phyloP scores from a whole-genome alignment of 441 rosid species.

The Eutrema salsugineum region DNA sequence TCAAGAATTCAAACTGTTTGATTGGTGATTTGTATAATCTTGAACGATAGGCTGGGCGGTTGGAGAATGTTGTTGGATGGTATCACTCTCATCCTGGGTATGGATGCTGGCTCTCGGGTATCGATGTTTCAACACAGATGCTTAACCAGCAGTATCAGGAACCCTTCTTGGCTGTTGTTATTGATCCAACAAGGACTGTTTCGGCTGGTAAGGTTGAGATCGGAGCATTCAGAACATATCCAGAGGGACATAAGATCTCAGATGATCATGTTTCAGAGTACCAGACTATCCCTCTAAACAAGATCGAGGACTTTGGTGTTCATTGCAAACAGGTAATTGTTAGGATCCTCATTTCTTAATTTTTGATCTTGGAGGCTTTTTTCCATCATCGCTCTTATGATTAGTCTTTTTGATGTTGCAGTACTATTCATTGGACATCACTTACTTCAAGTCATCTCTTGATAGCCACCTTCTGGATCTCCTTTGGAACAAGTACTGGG shows the following conservation, averaged over 20 bases:
- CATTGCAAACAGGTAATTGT: slow-evolving; percentile 93
- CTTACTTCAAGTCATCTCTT: slow-evolving; percentile 95
- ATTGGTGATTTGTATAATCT: background rate
- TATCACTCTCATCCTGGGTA: slow-evolving; percentile 98
- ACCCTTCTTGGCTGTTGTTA: slow-evolving; percentile 96
- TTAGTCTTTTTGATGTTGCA: slow-evolving; percentile 19
- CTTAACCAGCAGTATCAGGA: slow-evolving; percentile 94
- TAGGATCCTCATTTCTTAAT: background rate
- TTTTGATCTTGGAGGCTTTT: background rate
- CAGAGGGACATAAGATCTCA: slow-evolving; percentile 87
- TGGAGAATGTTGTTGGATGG: slow-evolving; percentile 99
- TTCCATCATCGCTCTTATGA: background rate
- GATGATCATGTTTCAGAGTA: slow-evolving; percentile 96
- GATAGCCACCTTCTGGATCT: slow-evolving; percentile 96
- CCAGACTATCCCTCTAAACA: slow-evolving; percentile 93
- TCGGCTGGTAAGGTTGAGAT: slow-evolving; percentile 99
- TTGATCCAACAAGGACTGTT: slow-evolving; percentile 97
- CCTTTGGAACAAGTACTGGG: slow-evolving; percentile 99
- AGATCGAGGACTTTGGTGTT: slow-evolving; percentile 96
- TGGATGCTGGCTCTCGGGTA: slow-evolving; percentile 99
- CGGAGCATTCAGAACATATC: slow-evolving; percentile 97
- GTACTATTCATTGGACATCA: slow-evolving; percentile 94
- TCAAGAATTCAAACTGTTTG: background rate
- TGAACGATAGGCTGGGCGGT: slow-evolving; percentile 71
- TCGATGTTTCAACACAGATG: slow-evolving; percentile 98